A percentile compares a stretch with the other conserved stretches of the same genome.
These are phyloP conservation scores for Populus trichocarpa DNA, from an alignment of 441 rosid species.

Conservation along the genomic window DNA sequence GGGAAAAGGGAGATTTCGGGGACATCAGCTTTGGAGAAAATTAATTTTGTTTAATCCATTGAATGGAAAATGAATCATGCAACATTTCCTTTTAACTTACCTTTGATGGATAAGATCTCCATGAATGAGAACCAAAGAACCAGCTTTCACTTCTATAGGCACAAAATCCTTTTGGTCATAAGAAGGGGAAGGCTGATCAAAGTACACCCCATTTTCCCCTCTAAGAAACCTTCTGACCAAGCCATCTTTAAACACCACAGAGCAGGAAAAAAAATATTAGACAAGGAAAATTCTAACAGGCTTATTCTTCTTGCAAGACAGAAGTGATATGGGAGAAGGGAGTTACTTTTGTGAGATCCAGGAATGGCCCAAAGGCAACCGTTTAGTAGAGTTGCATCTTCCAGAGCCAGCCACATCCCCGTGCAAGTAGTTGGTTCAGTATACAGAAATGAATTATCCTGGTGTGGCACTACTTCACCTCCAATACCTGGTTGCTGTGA, in stretches of 20 bases:
- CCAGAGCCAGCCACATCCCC: conserved; percentile 93
- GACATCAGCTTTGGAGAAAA: background rate
- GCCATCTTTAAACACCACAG: conserved; percentile 51
- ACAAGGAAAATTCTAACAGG: background rate
- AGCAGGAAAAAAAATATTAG: background rate
- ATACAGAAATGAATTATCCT: conserved; percentile 83
- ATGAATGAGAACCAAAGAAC: conserved; percentile 82
- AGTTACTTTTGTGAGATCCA: conserved; percentile 81
- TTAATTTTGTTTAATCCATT: background rate
- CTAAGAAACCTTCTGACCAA: conserved; percentile 83
- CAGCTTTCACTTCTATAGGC: conserved; percentile 87
- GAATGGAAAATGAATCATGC: background rate
- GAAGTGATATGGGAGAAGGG: conserved; percentile 2
- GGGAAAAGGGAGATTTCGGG: background rate
- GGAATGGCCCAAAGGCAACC: conserved; percentile 99
- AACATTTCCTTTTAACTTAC: background rate
- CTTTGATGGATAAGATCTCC: conserved; percentile 94
- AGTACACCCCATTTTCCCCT: conserved; percentile 74
- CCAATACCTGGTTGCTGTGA: conserved; percentile 98
- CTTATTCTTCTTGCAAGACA: conserved; percentile 2
- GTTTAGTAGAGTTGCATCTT: conserved; percentile 73
- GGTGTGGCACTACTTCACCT: conserved; percentile 96
- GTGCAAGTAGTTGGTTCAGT: conserved; percentile 91
- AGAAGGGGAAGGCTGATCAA: conserved; percentile 70
- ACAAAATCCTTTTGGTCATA: conserved; percentile 81